Percentiles rank a stretch among this genome's conserved stretches.
Conservation (phyloP, 2,329 filamentous ascomycete species). For the Ophiostoma australiae region DNA sequence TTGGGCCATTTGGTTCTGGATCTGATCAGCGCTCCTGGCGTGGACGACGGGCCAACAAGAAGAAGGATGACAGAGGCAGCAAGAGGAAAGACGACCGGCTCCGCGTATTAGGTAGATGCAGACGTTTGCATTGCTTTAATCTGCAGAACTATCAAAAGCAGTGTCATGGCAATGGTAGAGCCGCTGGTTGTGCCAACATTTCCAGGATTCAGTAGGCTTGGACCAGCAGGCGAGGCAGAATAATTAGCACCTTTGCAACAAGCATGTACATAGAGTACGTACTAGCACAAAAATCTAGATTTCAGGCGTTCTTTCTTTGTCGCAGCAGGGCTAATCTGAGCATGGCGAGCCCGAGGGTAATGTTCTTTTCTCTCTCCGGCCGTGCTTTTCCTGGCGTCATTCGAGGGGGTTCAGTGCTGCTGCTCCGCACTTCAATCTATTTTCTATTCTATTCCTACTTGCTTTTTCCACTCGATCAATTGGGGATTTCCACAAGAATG, state of each 20-base stretch:
- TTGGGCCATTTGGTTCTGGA: conserved; percentile 15
- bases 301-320: background rate
- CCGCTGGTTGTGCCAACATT: background rate
- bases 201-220: background rate
- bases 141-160: background rate
- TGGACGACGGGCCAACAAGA: background rate
- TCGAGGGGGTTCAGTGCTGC: too few species aligned
- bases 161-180: background rate
- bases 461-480: background rate
- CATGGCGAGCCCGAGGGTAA: background rate
- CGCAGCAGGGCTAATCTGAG: background rate
- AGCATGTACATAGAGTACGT: too few species aligned
- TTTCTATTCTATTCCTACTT: background rate
- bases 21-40: conserved; percentile 13
- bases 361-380: background rate
- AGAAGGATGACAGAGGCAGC: background rate
- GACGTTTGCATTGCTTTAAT: too few species aligned
- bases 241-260: background rate
- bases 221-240: background rate
- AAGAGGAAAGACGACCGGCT: background rate
- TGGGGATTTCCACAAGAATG: background rate
- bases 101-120: background rate
- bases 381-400: background rate
- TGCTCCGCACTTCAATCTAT: background rate
- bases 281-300: background rate